Base-by-base conservation (phyloP, 768 basidiomycete species). In the Pulveroboletus sp. region DNA sequence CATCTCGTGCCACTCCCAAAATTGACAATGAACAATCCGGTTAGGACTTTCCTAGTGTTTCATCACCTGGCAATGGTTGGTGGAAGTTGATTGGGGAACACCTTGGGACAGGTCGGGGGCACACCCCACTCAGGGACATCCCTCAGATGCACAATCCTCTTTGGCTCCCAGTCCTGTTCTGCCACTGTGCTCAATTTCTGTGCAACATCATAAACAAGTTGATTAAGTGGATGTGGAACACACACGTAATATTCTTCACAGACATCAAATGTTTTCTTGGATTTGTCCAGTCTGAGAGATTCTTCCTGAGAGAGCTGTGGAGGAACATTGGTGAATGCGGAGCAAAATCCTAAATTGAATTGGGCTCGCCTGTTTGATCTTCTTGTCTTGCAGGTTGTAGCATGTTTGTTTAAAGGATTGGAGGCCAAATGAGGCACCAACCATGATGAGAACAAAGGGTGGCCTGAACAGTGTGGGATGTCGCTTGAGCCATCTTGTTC, bases 81-180 rank as follows among this genome's bases (percentile, higher is more conserved):
- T 5, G 59, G 48, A 8, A 64, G 49, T 19, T 63, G 60, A 17
- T 63, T 51, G 2, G 62, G 62, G 12, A 63, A 63, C 20, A 63
- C 45, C 16, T 63, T 63, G 6, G 37, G 55, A 48, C 62, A 60
- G 23, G 79, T 71, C 4, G 90, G 89, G 17, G 88, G 80, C 20
- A 89, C 83, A 47, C 93, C 94, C 94, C 92, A 95, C 64, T 95
- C 93, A 1, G 91, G 90, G n/a, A 91, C 70, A 16, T 93, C 94
- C 32, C 82, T 81, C 4, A 93, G 90, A 35, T 94, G 75, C 26
- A 77, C 76, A 29, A 96, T 89, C 32, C 94, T 76, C 59, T 87
- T 88, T 39, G 84, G 85, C 57, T 98, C 94, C 86, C 89, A 95
- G 4, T 90, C 81, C 49, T 86, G 80, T 44, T 83, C 78, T 4